Evolutionary conservation across 2,329 filamentous ascomycete species (phyloP).

Genomic region (Alternaria novae-zelandiae): DNA sequence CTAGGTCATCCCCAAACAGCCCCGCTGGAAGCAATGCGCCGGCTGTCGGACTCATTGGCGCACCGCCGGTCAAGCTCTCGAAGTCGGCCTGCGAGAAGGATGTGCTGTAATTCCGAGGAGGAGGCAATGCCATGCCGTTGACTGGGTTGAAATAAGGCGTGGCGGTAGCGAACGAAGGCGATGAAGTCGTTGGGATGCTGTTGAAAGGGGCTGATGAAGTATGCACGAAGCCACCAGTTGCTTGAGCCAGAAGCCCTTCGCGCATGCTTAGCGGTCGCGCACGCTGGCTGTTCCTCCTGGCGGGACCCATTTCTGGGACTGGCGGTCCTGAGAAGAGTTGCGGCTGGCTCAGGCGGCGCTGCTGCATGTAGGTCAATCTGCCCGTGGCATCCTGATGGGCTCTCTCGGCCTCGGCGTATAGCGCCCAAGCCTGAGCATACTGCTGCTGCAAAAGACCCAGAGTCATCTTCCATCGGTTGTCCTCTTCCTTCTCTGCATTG

Average conservation of each 20-base stretch:
- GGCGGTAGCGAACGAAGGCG: conserved; percentile 60
- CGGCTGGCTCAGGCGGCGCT: conserved; percentile 48
- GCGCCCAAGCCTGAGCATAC: conserved; percentile 49
- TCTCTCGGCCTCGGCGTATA: conserved; percentile 46
- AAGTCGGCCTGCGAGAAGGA: conserved; percentile 67
- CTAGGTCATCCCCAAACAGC: conserved; percentile 68
- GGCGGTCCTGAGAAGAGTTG: conserved; percentile 45
- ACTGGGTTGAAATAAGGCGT: conserved; percentile 62
- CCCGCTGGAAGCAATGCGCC: conserved; percentile 75
- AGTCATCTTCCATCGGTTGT: conserved; percentile 63
- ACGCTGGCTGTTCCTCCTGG: conserved; percentile 51
- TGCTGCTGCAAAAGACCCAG: conserved; percentile 61
- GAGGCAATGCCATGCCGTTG: conserved; percentile 65
- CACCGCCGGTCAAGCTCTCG: conserved; percentile 66
- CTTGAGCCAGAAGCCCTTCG: conserved; percentile 39
- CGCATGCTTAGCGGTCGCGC: conserved; percentile 50
- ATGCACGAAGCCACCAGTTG: conserved; percentile 43
- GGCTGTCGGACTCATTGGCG: conserved; percentile 78
- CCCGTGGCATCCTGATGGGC: conserved; percentile 48
- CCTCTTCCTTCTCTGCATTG: conserved; percentile 53
- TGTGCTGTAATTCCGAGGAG: conserved; percentile 29
- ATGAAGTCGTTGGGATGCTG: conserved; percentile 54
- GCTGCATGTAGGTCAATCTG: conserved; percentile 50
- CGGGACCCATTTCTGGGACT: conserved; percentile 37
- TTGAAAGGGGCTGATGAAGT: conserved; percentile 54